phyloP scores from a whole-genome alignment of 495 filamentous ascomycete species.

The Tuber aestivum region DNA sequence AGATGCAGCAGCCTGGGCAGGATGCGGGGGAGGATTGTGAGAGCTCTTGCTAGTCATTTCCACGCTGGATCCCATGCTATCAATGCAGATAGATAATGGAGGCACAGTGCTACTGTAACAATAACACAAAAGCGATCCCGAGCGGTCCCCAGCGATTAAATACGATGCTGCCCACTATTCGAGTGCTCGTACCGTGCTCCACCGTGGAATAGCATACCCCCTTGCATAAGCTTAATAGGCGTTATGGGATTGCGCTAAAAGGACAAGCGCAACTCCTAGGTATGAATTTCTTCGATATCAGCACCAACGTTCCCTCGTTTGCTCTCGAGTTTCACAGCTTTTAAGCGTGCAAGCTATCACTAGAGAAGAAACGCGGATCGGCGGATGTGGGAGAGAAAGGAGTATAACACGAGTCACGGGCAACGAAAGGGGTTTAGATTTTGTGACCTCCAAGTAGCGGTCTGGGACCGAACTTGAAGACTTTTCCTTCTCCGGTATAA shows the following conservation, averaged over 20 bases:
- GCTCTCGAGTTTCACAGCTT: no score
- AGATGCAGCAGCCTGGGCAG: conserved; percentile 42
- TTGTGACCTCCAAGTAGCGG: no score
- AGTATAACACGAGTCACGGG: no score
- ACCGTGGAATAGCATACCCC: background rate
- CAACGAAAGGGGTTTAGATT: no score
- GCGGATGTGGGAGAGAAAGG: no score
- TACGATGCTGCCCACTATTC: background rate
- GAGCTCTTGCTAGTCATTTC: conserved; percentile 17
- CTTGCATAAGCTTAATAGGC: background rate
- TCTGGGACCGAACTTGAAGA: no score
- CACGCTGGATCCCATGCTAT: background rate
- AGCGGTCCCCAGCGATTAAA: background rate
- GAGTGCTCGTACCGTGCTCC: background rate
- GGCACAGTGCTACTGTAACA: background rate
- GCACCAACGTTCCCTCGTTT: background rate
- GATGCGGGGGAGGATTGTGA: conserved; percentile 32
- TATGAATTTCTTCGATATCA: background rate
- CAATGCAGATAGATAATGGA: background rate
- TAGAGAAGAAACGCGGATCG: no score
- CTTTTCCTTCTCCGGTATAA: no score
- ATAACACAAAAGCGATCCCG: background rate
- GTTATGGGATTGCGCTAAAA: background rate
- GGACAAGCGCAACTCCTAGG: background rate
- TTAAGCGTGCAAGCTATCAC: no score